Conservation (phyloP, 2,329 filamentous ascomycete species). For the Hypomyces perniciosus region DNA sequence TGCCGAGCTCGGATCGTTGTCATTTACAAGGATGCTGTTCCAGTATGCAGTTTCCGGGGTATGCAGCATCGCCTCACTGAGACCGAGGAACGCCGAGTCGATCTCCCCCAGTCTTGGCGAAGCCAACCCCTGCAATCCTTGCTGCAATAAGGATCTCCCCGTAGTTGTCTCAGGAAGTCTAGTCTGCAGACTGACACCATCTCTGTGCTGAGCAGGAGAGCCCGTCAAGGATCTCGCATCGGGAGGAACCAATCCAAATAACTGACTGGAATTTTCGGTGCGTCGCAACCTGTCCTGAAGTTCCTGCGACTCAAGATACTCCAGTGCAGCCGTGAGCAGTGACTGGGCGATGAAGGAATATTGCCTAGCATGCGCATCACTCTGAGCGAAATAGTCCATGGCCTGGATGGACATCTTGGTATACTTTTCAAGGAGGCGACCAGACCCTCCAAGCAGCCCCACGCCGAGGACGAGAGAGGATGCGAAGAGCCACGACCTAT, state of each 20-base stretch:
- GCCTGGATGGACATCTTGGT: slow-evolving; percentile 41
- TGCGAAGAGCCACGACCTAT: slow-evolving; percentile 49
- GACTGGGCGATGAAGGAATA: slow-evolving; percentile 50
- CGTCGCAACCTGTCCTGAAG: slow-evolving; percentile 39
- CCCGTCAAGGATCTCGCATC: slow-evolving; percentile 13
- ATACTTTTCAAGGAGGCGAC: slow-evolving; percentile 46
- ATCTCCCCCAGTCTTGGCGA: slow-evolving; percentile 31
- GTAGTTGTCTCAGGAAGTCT: slow-evolving; percentile 14
- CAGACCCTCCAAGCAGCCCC: slow-evolving; percentile 46
- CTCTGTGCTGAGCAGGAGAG: slow-evolving; percentile 11
- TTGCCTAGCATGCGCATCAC: slow-evolving; percentile 45
- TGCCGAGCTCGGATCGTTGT: slow-evolving; percentile 38
- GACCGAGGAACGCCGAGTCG: slow-evolving; percentile 32
- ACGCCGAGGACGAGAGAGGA: slow-evolving; percentile 47
- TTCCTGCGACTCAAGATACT: slow-evolving; percentile 43
- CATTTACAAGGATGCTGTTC: slow-evolving; percentile 31
- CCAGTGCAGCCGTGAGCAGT: slow-evolving; percentile 39
- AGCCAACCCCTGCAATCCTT: slow-evolving; percentile 19
- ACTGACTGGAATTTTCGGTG: slow-evolving; percentile 45
- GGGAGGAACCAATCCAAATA: slow-evolving; percentile 44
- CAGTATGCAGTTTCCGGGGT: slow-evolving; percentile 38
- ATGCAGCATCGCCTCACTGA: slow-evolving; percentile 33
- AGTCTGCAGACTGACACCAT: slow-evolving; percentile 8
- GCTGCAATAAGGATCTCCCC: slow-evolving; percentile 20
- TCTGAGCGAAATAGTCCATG: slow-evolving; percentile 43